Evolutionary conservation across 2,329 filamentous ascomycete species (phyloP).

Genomic region (Cercospora beticola): DNA sequence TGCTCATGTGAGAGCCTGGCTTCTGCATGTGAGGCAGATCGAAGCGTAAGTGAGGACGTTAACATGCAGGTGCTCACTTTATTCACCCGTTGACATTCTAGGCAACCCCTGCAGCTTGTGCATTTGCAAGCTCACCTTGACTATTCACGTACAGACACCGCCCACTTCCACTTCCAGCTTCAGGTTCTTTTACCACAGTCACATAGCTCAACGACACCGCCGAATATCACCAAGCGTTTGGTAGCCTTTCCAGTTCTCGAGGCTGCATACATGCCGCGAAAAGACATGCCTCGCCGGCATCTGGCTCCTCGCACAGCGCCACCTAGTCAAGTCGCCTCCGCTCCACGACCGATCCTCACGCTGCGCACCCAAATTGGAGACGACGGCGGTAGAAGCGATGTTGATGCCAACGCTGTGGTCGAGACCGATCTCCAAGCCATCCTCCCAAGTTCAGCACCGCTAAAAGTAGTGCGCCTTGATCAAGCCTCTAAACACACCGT

Average conservation of each 20-base stretch:
- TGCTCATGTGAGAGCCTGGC: not conserved
- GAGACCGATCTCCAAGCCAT: not conserved
- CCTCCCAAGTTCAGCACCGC: not conserved
- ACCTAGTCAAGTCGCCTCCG: not conserved
- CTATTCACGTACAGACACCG: not conserved
- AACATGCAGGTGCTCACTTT: not conserved
- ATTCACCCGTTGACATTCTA: constrained; percentile 6
- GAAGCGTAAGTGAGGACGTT: not conserved
- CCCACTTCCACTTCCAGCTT: not conserved
- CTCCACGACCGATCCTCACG: not conserved
- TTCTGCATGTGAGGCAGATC: not conserved
- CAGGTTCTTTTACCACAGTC: not conserved
- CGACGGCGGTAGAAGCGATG: not conserved
- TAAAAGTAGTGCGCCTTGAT: not conserved
- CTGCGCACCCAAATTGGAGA: not conserved
- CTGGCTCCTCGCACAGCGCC: not conserved
- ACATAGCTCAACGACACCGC: not conserved
- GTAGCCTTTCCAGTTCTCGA: not conserved
- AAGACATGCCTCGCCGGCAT: not conserved
- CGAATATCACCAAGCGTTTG: not conserved
- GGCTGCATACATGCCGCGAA: not conserved
- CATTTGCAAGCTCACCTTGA: not conserved
- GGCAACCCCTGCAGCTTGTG: not conserved
- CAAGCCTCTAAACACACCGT: not conserved
- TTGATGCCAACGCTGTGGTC: not conserved